These are phyloP conservation scores for Pestalotiopsis fici DNA, from an alignment of 2,329 filamentous ascomycete genomes.

Conservation along the genomic window DNA sequence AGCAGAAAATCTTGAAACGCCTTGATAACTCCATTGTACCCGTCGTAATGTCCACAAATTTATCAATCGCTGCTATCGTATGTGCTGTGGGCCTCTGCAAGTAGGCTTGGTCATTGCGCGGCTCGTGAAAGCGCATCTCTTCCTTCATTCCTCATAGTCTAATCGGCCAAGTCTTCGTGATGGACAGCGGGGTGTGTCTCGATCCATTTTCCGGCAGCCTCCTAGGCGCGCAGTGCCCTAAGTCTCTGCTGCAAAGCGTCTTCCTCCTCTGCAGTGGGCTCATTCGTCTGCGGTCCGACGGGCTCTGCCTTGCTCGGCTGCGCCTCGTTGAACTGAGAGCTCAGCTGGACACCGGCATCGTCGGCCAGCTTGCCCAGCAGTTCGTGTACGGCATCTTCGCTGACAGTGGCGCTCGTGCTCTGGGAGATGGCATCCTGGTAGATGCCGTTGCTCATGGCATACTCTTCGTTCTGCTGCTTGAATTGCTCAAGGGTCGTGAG, in stretches of 20 bases:
- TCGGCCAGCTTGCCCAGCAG: conserved; percentile 84
- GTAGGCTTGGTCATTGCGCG: not conserved
- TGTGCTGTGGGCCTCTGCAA: not conserved
- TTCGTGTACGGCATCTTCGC: conserved; percentile 84
- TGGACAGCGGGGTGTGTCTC: not conserved
- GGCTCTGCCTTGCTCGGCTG: conserved; percentile 49
- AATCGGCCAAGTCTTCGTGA: not conserved
- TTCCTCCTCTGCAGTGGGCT: conserved; percentile 10
- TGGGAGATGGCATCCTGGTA: conserved; percentile 85
- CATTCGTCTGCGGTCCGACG: conserved; percentile 4
- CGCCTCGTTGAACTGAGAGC: conserved; percentile 67
- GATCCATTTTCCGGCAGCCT: not conserved
- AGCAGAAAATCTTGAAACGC: not conserved
- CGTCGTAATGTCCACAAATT: not conserved
- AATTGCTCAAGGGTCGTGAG: conserved; percentile 63
- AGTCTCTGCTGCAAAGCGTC: conserved; percentile 10
- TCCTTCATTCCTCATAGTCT: not conserved
- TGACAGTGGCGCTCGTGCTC: conserved; percentile 71
- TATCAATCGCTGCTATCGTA: not conserved
- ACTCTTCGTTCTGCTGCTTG: conserved; percentile 64
- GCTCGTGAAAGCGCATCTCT: not conserved
- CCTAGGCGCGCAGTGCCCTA: conserved; percentile 4
- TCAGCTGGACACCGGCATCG: conserved; percentile 82
- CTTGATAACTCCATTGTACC: not conserved
- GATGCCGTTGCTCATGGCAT: conserved; percentile 68